These are phyloP conservation scores for Pulveroboletus sp. DNA, from an alignment of 768 basidiomycete species.

Conservation along the genomic window DNA sequence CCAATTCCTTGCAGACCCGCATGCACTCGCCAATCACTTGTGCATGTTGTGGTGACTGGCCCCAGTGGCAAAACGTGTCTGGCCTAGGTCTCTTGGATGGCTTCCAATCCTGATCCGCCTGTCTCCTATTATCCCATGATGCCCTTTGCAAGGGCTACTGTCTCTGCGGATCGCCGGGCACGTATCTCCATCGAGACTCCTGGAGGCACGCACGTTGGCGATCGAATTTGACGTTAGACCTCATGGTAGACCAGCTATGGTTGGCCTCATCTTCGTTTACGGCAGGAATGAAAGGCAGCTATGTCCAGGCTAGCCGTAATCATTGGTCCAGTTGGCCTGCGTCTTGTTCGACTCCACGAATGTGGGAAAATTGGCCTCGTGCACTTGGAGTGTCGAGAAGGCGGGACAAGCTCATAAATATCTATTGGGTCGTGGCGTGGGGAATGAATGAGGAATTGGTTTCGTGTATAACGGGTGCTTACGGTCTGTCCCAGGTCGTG, in stretches of 20 bases:
- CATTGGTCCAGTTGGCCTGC: not conserved
- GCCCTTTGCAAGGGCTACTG: not conserved
- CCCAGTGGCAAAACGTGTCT: conserved; percentile 30
- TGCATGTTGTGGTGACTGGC: conserved; percentile 33
- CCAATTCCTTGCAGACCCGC: conserved; percentile 41
- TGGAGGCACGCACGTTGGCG: not conserved
- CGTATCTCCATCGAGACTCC: not conserved
- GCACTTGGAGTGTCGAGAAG: conserved; percentile 12
- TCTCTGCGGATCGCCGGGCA: conserved; percentile 1
- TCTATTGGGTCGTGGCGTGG: conserved; percentile 33
- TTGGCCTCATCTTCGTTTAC: conserved; percentile 6
- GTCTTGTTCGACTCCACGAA: not conserved
- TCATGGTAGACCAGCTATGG: conserved; percentile 2
- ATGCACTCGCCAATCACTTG: conserved; percentile 49
- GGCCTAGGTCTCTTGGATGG: conserved; percentile 16
- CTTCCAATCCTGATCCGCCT: conserved; percentile 2
- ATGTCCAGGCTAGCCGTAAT: not conserved
- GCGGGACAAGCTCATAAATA: conserved; percentile 19
- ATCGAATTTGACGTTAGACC: not conserved
- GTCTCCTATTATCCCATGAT: not conserved
- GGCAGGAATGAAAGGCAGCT: not conserved
- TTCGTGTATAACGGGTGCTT: not conserved
- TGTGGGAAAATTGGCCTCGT: conserved; percentile 13
- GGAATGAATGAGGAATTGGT: not conserved
- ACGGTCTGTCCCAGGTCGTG: not conserved